Evolutionary conservation across 2,329 filamentous ascomycete genomes (phyloP), one percentile per base, ranked within the genome.

Genomic region (Fusarium neocosmosporiellum): DNA sequence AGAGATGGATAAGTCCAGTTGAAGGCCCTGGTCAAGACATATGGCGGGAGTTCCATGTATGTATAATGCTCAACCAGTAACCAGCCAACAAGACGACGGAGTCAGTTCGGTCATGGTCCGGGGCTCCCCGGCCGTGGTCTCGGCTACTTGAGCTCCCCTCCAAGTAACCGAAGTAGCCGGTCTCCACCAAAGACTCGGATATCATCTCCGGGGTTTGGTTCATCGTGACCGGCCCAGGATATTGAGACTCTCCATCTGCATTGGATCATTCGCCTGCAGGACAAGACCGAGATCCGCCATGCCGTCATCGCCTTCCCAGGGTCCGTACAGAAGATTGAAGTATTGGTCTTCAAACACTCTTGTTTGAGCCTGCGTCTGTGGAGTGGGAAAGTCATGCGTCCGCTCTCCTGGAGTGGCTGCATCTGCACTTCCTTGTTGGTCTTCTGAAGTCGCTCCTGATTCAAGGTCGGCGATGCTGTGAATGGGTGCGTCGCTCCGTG

Each of bases 281-380:
- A 83, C 81, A 20, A 81, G 34, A 3, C 80, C 76, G 50, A 83
- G 69, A 66, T 82, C 81, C 20, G 77, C 80, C 16, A 82, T 63
- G 1, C 78, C 77, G 59, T 82, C 79, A 39, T 82, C 80, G 1
- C 81, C 81, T 48, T 83, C 81, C 78, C 81, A 82, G 16, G 80
- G 77, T 2, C 78, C 78, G 20, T 79, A 81, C 27, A 81, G 73
- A 55, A 83, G 71, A 33, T 77, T 79, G 31, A 82, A 80, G 59
- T 83, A 82, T 39, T 81, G 81, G 36, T 82, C 80, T 24, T 81
- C 80, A 27, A 80, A 79, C 1, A 77, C 64, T 13, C 78, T 78
- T 7, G 77, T 75, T 46, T 75, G 75, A 11, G 69, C 61, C 33
- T 70, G 70, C 33, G 65, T 69, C 53, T 71, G 71, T 5, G 62